Base-by-base conservation (phyloP, 2,329 filamentous ascomycete genomes). In the Zymoseptoria ardabiliae region DNA sequence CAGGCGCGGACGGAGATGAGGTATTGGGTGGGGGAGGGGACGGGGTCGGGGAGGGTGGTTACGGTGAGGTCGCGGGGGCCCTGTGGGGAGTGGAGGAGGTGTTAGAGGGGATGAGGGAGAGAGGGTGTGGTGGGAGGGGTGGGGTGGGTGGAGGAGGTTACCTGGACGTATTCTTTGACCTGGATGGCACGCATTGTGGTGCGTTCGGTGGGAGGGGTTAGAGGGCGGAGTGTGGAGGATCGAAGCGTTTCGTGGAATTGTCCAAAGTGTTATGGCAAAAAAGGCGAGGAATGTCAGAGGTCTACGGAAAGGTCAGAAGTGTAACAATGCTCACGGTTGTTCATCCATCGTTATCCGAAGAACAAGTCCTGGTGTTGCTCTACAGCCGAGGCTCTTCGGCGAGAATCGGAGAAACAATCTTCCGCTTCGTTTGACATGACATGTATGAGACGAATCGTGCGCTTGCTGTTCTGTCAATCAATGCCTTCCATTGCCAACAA, bases 1-100 rank as follows among this genome's bases (percentile, higher is more conserved):
- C 89, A 83, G 53, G 93, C 90, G 75, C 91, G 89, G 69, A 97
- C 89, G 70, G 86, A 83, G 72, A 97, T 89, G 64, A 95, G 81
- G 73, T 97, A 97, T 77, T 96, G 85, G 70, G 89, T 79, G 30
- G 85, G 75, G 8, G 81, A 79, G 1, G 91, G 90, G 1, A 78
- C 77, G 0, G 91, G 92, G 57, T 91, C 89, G 19, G 91, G 85
- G 13, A 96, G 82, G 21, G 84, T 81, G 19, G 84, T 82, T 65
- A 96, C 88, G 62, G 79, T 82, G 73, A 97, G 89, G 71, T 94
- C 89, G 62, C 86, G 79, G 1, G 92, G 91, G 35, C 86, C 86
- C 89, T 94, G 22, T 25, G 62, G 50, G 62, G 19, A 4, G 19
- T 10, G 13, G 17, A 23, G 22, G 54, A 19, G 21, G n/a, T 45